Conservation (phyloP, 1,284 basidiomycete genomes). For the Kwoniella shivajii region DNA sequence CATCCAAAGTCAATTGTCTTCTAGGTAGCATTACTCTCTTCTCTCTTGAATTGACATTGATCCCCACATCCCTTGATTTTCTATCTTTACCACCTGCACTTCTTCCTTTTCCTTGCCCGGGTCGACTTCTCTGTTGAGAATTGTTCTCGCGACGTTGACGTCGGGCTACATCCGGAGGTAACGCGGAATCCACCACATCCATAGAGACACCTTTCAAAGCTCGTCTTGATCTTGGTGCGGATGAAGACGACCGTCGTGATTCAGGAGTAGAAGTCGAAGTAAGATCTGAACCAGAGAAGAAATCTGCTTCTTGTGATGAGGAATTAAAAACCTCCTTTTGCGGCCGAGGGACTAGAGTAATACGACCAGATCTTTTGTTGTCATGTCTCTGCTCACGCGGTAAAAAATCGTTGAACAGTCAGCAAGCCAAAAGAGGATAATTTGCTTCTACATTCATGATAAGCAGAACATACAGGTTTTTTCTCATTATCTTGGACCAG, state of each 20-base stretch:
- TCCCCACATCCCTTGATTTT: neutral
- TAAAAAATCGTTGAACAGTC: too few species aligned
- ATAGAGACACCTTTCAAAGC: constrained; percentile 9
- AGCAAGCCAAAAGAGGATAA: neutral
- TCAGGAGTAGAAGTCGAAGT: neutral
- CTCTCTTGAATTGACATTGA: constrained; percentile 1
- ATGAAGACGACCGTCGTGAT: neutral
- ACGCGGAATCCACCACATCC: constrained; percentile 8
- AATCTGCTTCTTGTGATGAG: constrained; percentile 9
- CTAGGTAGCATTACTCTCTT: constrained; percentile 13
- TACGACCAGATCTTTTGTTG: too few species aligned
- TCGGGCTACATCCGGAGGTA: constrained; percentile 19
- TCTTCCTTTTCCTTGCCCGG: neutral
- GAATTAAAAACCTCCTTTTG: neutral
- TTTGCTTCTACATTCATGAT: too few species aligned
- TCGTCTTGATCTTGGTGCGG: constrained; percentile 10
- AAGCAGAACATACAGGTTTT: too few species aligned
- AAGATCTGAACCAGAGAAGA: constrained; percentile 11
- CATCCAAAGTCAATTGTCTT: constrained; percentile 12
- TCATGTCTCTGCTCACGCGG: too few species aligned
- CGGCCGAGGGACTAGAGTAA: neutral
- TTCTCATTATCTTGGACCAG: neutral
- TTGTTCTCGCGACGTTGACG: constrained; percentile 4
- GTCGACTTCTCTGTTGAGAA: neutral
- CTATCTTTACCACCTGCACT: constrained; percentile 1